These are phyloP conservation scores for Sanguinoderma infundibulare DNA, from an alignment of 1,284 basidiomycete genomes.

Conservation along the genomic window DNA sequence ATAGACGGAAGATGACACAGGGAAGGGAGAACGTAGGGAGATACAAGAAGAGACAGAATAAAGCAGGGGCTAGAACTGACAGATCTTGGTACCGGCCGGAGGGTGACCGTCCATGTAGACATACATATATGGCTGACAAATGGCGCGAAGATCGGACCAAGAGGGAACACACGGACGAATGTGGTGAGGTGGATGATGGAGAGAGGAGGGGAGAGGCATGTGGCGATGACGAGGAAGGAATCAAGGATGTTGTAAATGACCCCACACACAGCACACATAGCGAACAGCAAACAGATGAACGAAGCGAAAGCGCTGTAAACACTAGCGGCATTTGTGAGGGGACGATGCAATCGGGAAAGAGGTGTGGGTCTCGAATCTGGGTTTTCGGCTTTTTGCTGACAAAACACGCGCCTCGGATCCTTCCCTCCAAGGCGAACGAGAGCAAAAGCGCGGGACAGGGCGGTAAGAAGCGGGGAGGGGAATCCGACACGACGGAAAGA, in stretches of 20 bases:
- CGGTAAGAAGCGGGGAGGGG: not conserved
- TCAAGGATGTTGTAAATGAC: not conserved
- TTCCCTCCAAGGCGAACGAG: not conserved
- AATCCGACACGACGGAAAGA: slow-evolving; percentile 5
- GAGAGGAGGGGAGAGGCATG: not conserved
- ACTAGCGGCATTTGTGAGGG: slow-evolving; percentile 6
- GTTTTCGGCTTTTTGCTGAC: slow-evolving; percentile 4
- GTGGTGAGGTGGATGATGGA: slow-evolving; percentile 5
- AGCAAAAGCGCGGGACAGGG: not conserved
- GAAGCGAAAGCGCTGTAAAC: slow-evolving; percentile 13
- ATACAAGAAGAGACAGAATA: slow-evolving; percentile 15
- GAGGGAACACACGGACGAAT: not conserved
- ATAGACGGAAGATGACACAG: slow-evolving; percentile 6
- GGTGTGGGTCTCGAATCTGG: not conserved
- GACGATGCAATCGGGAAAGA: not conserved
- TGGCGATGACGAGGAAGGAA: not conserved
- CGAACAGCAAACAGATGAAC: slow-evolving; percentile 13
- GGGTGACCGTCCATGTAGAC: slow-evolving; percentile 22
- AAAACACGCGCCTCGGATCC: not conserved
- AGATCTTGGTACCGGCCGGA: slow-evolving; percentile 17
- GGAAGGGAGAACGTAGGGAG: slow-evolving; percentile 10
- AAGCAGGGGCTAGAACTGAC: slow-evolving; percentile 12
- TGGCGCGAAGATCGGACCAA: slow-evolving; percentile 19
- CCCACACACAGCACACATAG: slow-evolving; percentile 9
- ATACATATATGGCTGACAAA: slow-evolving; percentile 27